These are phyloP conservation scores for Auxenochlorella pyrenoidosa DNA, from an alignment of 139 green algal species.

Conservation along the genomic window DNA sequence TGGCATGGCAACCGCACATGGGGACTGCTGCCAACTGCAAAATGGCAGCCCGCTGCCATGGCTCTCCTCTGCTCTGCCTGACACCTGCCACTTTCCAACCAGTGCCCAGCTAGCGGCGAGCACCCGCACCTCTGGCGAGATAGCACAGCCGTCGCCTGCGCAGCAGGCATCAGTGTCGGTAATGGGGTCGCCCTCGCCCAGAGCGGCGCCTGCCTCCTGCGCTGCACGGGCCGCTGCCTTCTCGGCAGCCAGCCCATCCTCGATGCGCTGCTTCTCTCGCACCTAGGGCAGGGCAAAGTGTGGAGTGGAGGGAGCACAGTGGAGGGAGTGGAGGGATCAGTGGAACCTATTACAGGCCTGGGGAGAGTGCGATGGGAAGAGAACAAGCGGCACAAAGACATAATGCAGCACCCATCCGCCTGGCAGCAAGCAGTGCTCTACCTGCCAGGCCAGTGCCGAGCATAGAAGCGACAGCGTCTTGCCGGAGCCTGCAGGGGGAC, in stretches of 20 bases:
- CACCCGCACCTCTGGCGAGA: neutral
- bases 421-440: neutral
- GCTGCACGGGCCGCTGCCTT: neutral
- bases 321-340: neutral
- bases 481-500: slow-evolving; percentile 64
- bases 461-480: slow-evolving; percentile 95
- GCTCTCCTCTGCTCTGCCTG: too few species aligned
- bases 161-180: neutral
- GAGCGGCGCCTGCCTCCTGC: neutral
- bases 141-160: neutral
- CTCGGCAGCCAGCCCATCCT: slow-evolving; percentile 40
- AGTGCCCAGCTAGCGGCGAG: neutral
- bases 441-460: slow-evolving; percentile 78
- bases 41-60: too few species aligned
- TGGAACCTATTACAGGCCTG: neutral
- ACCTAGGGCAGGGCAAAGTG: slow-evolving; percentile 39
- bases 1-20: too few species aligned
- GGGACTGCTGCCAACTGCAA: too few species aligned
- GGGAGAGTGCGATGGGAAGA: too few species aligned
- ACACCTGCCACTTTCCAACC: neutral
- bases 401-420: neutral
- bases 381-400: neutral
- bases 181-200: neutral
- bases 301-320: too few species aligned
- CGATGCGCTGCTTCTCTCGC: slow-evolving; percentile 38